These are phyloP conservation scores for Pneumocystis carinii DNA, from an alignment of 1,139 yeast genomes.

Conservation along the genomic window DNA sequence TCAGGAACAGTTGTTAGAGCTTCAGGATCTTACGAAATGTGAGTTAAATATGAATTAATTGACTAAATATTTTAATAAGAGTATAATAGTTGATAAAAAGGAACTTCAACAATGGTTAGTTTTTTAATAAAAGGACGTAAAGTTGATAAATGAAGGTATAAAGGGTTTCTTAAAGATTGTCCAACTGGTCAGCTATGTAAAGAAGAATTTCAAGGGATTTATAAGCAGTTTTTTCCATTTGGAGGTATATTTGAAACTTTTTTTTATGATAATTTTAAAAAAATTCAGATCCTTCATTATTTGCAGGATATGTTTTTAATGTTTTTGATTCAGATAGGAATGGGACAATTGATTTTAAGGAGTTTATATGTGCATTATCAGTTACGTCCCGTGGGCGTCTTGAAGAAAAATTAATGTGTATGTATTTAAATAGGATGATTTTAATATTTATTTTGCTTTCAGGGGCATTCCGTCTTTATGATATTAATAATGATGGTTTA, in stretches of 20 bases:
- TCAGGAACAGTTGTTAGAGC: constrained; percentile 71
- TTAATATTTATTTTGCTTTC: neutral
- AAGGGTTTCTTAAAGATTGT: constrained; percentile 61
- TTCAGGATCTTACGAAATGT: constrained; percentile 70
- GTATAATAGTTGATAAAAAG: constrained; percentile 48
- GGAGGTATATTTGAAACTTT: constrained; percentile 30
- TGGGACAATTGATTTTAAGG: constrained; percentile 80
- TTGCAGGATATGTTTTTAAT: constrained; percentile 73
- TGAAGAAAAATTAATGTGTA: constrained; percentile 68
- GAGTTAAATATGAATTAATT: neutral
- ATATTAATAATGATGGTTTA: constrained; percentile 61
- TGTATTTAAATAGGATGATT: constrained; percentile 19
- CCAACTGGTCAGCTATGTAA: constrained; percentile 80
- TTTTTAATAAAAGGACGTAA: constrained; percentile 32
- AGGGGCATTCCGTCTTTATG: constrained; percentile 70
- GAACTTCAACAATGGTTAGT: constrained; percentile 92
- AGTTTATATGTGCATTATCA: constrained; percentile 75
- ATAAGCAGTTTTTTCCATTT: constrained; percentile 93
- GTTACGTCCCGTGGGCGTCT: constrained; percentile 76
- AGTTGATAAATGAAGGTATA: constrained; percentile 5
- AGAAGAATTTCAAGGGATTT: constrained; percentile 79
- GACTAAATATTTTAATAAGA: neutral
- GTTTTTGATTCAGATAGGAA: constrained; percentile 75
- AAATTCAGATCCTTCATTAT: constrained; percentile 59
- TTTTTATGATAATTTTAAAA: neutral